These are phyloP conservation scores for Ormosia semicastrata DNA, from an alignment of 306 rosid genomes.

Conservation along the genomic window DNA sequence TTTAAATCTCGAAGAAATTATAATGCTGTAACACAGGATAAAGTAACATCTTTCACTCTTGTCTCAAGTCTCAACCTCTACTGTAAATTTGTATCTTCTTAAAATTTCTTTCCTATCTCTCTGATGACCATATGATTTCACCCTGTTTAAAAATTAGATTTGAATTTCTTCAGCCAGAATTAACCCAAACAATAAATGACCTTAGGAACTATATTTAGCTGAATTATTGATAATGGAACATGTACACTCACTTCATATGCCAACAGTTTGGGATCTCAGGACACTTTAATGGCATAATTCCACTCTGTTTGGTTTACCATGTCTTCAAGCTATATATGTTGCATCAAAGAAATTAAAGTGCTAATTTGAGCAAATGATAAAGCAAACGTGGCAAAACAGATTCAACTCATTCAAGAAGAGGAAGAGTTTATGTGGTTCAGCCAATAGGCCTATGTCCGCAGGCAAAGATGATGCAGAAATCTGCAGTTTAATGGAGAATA, in stretches of 20 bases:
- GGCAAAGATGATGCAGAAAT: background rate
- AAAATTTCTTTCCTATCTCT: too few species aligned
- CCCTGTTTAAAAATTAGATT: too few species aligned
- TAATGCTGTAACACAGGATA: too few species aligned
- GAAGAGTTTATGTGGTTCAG: background rate
- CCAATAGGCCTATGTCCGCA: background rate
- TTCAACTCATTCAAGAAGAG: background rate
- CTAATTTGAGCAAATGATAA: background rate
- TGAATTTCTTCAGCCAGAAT: background rate
- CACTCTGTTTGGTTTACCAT: background rate
- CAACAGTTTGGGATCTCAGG: background rate
- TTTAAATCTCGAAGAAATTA: too few species aligned
- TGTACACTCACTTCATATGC: background rate
- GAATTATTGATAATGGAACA: background rate
- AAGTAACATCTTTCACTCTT: too few species aligned
- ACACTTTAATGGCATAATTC: too few species aligned
- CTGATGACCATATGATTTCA: background rate
- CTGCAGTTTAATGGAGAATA: background rate
- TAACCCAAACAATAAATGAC: background rate
- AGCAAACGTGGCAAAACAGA: background rate
- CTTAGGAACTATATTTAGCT: background rate
- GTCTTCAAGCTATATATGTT: background rate
- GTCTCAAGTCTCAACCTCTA: too few species aligned
- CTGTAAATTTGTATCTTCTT: too few species aligned
- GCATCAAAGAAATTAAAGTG: background rate